These are phyloP conservation scores for Solanum gandarillasii DNA, from an alignment of 257 asterid genomes.

Conservation along the genomic window DNA sequence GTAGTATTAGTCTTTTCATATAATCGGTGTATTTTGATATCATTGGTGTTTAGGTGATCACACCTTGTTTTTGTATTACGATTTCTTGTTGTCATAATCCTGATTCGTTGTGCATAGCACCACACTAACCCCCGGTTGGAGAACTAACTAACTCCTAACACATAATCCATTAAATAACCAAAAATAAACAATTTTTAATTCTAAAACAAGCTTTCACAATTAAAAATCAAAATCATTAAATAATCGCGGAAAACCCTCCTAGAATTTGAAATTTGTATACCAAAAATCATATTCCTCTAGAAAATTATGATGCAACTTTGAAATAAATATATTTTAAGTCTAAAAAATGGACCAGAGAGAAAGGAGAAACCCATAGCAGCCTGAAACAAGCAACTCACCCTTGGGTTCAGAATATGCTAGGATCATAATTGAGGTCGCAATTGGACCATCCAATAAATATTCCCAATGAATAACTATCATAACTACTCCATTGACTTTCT, in stretches of 20 bases:
- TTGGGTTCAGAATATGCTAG: no score
- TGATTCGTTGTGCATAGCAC: background rate
- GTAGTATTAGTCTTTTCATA: background rate
- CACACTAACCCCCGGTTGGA: background rate
- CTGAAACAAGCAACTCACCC: background rate
- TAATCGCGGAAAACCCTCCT: no score
- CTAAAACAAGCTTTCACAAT: background rate
- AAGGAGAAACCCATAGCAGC: background rate
- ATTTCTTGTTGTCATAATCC: background rate
- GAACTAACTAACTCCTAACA: background rate
- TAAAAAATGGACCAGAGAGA: background rate
- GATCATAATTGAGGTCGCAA: background rate
- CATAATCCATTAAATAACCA: background rate
- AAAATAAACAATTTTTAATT: no score
- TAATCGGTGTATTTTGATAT: background rate
- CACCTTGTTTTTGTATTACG: no score
- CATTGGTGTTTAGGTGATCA: background rate
- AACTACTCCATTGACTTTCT: background rate
- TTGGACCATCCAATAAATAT: background rate
- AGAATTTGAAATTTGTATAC: background rate
- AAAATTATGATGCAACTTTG: background rate
- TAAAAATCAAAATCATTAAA: background rate
- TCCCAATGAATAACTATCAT: background rate
- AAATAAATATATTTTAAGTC: no score
- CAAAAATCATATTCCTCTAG: background rate